Percentiles rank a stretch among this genome's conserved stretches.
Conservation (phyloP, 2,329 filamentous ascomycete species). For the Orbilia brochopaga region DNA sequence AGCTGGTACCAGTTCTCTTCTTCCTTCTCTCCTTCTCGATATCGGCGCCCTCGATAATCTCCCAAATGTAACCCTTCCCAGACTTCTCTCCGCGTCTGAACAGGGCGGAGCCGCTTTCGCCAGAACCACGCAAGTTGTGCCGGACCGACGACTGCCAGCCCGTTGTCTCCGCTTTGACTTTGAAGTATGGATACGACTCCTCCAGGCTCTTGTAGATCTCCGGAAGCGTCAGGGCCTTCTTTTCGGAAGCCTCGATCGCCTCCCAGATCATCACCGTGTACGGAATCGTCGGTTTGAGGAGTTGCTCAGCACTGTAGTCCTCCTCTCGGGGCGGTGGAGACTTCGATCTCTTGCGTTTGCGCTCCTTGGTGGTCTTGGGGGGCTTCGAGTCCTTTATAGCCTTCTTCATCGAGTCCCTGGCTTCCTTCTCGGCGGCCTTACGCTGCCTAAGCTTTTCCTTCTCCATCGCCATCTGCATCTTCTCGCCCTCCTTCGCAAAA, state of each 20-base stretch:
- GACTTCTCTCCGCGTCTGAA: conserved; percentile 64
- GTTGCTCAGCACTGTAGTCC: conserved; percentile 68
- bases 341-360: conserved; percentile 62
- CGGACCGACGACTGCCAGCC: conserved; percentile 70
- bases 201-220: conserved; percentile 68
- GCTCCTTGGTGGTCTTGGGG: conserved; percentile 39
- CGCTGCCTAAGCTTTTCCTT: conserved; percentile 46
- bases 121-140: conserved; percentile 62
- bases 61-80: conserved; percentile 67
- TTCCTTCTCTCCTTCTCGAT: conserved; percentile 66
- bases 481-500: conserved; percentile 35
- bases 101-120: conserved; percentile 60
- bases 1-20: conserved; percentile 28
- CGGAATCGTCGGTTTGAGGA: conserved; percentile 69
- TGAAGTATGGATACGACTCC: conserved; percentile 66
- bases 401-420: conserved; percentile 43
- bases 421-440: conserved; percentile 52
- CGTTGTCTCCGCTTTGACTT: conserved; percentile 63
- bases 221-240: conserved; percentile 64
- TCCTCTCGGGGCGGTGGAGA: conserved; percentile 64
- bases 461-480: conserved; percentile 38
- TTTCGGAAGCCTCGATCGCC: conserved; percentile 62
- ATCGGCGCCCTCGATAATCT: conserved; percentile 63
- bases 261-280: conserved; percentile 67
- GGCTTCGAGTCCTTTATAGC: conserved; percentile 43